A percentile compares a stretch with the other conserved stretches of the same genome.
Evolutionary conservation across 2,329 filamentous ascomycete species (phyloP).

Genomic region (Aureobasidium mangrovei): DNA sequence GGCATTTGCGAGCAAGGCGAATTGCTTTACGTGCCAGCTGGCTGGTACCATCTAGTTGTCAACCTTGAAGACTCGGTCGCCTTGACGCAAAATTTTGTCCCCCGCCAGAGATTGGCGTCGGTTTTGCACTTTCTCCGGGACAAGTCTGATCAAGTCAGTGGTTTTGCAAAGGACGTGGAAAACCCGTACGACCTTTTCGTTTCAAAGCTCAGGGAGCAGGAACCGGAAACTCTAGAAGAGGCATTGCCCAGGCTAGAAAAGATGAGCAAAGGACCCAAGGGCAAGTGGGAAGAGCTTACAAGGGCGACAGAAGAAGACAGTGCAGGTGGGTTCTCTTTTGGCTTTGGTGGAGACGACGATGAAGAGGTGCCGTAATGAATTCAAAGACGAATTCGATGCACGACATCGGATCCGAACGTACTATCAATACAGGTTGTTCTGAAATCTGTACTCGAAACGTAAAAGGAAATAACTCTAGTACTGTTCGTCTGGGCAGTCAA

Average conservation of each 20-base stretch:
- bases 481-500: conserved; percentile 32
- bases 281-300: conserved; percentile 78
- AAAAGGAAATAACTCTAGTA: conserved; percentile 22
- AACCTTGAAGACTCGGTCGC: conserved; percentile 80
- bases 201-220: conserved; percentile 51
- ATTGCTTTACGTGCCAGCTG: conserved; percentile 82
- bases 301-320: conserved; percentile 42
- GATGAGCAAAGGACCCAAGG: conserved; percentile 57
- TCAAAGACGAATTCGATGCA: not conserved
- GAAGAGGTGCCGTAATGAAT: conserved; percentile 22
- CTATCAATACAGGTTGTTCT: not conserved
- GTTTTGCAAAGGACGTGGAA: conserved; percentile 63
- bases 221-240: conserved; percentile 59
- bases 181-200: conserved; percentile 71
- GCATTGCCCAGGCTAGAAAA: conserved; percentile 57
- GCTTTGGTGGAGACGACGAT: conserved; percentile 45
- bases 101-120: conserved; percentile 60
- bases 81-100: conserved; percentile 91
- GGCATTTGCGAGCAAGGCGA: conserved; percentile 79
- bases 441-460: not conserved
- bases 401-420: too few species aligned
- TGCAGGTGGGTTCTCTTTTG: conserved; percentile 52
- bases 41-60: conserved; percentile 95
- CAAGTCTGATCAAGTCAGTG: conserved; percentile 77
- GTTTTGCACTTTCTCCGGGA: conserved; percentile 74